Evolutionary conservation across 441 rosid species (phyloP).

Genomic region (Corymbia calophylla): DNA sequence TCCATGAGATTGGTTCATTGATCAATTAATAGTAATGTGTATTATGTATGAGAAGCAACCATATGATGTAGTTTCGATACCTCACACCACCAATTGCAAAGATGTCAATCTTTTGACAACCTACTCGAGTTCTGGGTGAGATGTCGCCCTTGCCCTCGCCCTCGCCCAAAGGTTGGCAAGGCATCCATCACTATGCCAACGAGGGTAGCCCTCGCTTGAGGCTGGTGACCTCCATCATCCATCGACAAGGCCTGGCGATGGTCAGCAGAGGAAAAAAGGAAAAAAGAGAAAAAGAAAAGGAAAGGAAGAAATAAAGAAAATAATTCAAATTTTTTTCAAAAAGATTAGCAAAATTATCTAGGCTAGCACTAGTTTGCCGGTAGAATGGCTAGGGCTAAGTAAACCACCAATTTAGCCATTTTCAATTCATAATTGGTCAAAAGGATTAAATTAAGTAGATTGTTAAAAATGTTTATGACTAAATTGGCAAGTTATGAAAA

Average conservation of each 20-base stretch:
- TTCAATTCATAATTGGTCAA: accelerated
- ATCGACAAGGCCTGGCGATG: accelerated
- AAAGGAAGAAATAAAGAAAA: neutral
- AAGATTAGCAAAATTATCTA: no score
- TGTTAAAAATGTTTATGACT: no score
- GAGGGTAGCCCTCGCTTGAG: neutral
- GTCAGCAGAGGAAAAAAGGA: neutral
- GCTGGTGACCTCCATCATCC: neutral
- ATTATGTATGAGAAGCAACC: neutral
- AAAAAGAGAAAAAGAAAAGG: no score
- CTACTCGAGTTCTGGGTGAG: neutral
- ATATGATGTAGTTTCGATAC: no score
- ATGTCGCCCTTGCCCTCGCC: no score
- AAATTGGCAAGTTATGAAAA: no score
- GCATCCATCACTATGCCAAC: accelerated
- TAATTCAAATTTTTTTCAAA: accelerated
- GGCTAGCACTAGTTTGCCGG: accelerated
- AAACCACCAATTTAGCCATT: accelerated
- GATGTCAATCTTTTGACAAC: neutral
- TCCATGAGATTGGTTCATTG: neutral
- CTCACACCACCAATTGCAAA: neutral
- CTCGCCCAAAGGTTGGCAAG: neutral
- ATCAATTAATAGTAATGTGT: neutral
- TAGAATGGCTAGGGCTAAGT: no score
- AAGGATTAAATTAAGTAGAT: no score